phyloP scores from a whole-genome alignment of 2,329 filamentous ascomycete species.

The Zasmidium cellare region DNA sequence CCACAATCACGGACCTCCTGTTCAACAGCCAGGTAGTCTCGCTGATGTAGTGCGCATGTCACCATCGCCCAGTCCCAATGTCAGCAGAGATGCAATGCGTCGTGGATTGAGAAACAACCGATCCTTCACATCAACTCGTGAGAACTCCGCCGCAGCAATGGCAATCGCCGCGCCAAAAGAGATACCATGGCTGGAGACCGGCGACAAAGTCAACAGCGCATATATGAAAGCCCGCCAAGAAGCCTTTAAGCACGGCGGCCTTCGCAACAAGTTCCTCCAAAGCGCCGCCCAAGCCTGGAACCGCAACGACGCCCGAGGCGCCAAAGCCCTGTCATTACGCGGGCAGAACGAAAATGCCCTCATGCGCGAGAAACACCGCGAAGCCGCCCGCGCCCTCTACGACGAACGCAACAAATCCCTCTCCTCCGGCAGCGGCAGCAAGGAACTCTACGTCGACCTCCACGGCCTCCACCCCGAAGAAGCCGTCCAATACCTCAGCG shows the following conservation, averaged over 20 bases:
- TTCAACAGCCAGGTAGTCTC: slow-evolving; percentile 73
- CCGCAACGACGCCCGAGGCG: slow-evolving; percentile 91
- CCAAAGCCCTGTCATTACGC: slow-evolving; percentile 89
- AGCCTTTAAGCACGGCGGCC: slow-evolving; percentile 93
- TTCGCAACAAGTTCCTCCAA: slow-evolving; percentile 95
- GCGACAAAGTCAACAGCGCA: slow-evolving; percentile 83
- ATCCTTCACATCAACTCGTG: slow-evolving; percentile 62
- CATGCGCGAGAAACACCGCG: slow-evolving; percentile 95
- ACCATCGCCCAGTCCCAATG: slow-evolving; percentile 65
- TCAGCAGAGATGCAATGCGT: slow-evolving; percentile 53
- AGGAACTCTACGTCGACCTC: slow-evolving; percentile 90
- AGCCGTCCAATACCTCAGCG: slow-evolving; percentile 89
- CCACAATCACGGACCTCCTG: slow-evolving; percentile 65
- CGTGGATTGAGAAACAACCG: slow-evolving; percentile 63
- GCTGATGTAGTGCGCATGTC: slow-evolving; percentile 96
- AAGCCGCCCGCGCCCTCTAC: slow-evolving; percentile 88
- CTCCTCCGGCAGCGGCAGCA: slow-evolving; percentile 40
- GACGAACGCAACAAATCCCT: slow-evolving; percentile 83
- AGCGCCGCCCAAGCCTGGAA: slow-evolving; percentile 99
- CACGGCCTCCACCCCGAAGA: slow-evolving; percentile 99
- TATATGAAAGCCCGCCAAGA: slow-evolving; percentile 95
- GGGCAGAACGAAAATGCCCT: slow-evolving; percentile 96
- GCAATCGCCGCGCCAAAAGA: slow-evolving; percentile 86
- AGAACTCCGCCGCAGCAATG: slow-evolving; percentile 78
- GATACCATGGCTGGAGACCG: slow-evolving; percentile 95